Conservation (phyloP, 1,284 basidiomycete genomes). For the Pyrrhoderma noxium region DNA sequence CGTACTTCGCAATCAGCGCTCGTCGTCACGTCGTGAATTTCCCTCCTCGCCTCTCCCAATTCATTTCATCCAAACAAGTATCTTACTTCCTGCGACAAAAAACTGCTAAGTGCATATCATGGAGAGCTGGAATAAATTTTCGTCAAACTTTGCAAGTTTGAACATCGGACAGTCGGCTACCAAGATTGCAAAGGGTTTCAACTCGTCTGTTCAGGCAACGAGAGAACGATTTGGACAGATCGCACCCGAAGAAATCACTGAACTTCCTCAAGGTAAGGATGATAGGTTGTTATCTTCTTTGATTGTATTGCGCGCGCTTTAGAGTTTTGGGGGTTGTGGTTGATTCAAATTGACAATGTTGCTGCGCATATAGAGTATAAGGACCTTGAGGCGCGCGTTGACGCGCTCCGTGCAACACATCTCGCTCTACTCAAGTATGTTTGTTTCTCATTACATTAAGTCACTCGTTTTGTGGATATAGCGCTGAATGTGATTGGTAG, state of each 20-base stretch:
- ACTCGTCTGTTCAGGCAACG: conserved; percentile 84
- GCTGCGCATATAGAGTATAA: conserved; percentile 70
- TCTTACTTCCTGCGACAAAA: too few relatives aligned
- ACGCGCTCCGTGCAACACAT: conserved; percentile 83
- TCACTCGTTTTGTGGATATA: neutral
- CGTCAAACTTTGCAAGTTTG: conserved; percentile 48
- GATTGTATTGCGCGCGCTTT: neutral
- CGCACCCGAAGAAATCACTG: conserved; percentile 89
- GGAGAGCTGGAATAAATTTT: conserved; percentile 72
- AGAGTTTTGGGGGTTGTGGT: conserved; percentile 8
- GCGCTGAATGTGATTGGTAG: conserved; percentile 30
- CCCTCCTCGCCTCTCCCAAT: too few relatives aligned
- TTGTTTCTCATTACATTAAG: neutral
- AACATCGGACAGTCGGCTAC: conserved; percentile 64
- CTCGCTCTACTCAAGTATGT: conserved; percentile 70
- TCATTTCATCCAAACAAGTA: too few relatives aligned
- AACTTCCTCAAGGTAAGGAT: conserved; percentile 71
- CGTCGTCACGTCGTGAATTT: too few relatives aligned
- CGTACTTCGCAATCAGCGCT: too few relatives aligned
- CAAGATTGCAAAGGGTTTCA: conserved; percentile 78
- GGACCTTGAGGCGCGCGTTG: conserved; percentile 90
- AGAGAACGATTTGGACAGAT: conserved; percentile 87
- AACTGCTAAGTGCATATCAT: conserved; percentile 37
- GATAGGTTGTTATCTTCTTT: conserved; percentile 9
- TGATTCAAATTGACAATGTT: conserved; percentile 19